Conservation (phyloP, 83 land plant genomes). For the Thuja plicata region DNA sequence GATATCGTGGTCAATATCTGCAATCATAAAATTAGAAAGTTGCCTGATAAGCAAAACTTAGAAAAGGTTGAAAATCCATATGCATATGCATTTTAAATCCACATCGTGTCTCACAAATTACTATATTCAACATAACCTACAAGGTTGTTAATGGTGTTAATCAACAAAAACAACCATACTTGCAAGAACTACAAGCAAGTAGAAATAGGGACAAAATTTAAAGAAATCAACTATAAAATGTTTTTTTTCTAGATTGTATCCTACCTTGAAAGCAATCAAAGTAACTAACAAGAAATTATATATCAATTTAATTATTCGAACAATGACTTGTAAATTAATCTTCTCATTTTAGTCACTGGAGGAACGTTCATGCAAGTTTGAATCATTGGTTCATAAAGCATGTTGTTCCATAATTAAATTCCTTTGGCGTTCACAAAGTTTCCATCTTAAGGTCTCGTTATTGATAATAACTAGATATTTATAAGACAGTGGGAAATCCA, state of each 20-base stretch:
- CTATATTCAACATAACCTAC: not conserved
- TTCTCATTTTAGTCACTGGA: not conserved
- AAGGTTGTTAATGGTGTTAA: not conserved
- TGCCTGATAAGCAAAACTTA: not conserved
- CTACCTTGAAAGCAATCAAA: not conserved
- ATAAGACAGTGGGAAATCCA: not conserved
- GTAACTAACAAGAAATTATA: not conserved
- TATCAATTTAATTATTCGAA: not conserved
- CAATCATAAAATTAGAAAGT: constrained; percentile 3
- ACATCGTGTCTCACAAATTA: not conserved
- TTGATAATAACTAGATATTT: not conserved
- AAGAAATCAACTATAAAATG: not conserved
- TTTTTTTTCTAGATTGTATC: not conserved
- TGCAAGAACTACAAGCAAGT: not conserved
- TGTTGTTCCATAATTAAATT: not conserved
- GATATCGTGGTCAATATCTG: constrained; percentile 20
- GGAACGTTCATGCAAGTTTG: not conserved
- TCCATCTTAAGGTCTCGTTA: not conserved
- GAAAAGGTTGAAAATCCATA: not conserved
- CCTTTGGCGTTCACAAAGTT: not conserved
- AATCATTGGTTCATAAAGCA: not conserved
- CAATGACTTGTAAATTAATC: not conserved
- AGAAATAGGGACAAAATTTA: not conserved
- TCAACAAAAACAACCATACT: not conserved
- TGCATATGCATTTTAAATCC: not conserved